phyloP scores from a whole-genome alignment of 106 monocot genomes.

The Acorus gramineus region DNA sequence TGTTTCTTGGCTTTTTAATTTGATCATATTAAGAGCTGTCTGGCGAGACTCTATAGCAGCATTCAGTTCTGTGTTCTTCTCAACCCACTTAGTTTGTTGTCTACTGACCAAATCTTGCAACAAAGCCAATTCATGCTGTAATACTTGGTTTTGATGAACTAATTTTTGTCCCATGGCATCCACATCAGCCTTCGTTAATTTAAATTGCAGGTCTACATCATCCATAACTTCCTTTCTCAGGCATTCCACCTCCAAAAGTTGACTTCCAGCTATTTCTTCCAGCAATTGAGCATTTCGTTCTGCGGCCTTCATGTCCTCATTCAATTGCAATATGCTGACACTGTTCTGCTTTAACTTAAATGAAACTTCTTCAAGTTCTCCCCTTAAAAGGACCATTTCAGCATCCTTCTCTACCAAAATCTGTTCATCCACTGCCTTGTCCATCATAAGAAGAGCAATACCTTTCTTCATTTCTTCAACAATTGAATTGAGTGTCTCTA shows the following conservation, averaged over 20 bases:
- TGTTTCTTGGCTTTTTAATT: constrained; percentile 1
- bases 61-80: not conserved
- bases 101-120: constrained; percentile 1
- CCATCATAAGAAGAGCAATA: no score
- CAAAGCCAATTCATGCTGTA: not conserved
- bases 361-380: constrained; percentile 12
- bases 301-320: constrained; percentile 1
- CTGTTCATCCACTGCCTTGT: no score
- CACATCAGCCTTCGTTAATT: no score
- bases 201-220: no score
- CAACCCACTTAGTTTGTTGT: not conserved
- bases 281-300: not conserved
- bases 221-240: no score
- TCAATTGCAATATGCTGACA: constrained; percentile 2
- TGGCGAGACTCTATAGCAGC: not conserved
- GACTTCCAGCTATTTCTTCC: no score
- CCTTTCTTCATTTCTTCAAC: no score
- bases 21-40: not conserved
- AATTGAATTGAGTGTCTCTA: not conserved
- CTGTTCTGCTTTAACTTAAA: not conserved
- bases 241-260: no score
- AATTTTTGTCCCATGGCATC: no score
- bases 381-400: constrained; percentile 2
- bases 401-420: no score
- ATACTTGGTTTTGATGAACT: no score